Base-by-base conservation (phyloP, 192 early-diverging fungal genomes). In the Coemansia sp. region DNA sequence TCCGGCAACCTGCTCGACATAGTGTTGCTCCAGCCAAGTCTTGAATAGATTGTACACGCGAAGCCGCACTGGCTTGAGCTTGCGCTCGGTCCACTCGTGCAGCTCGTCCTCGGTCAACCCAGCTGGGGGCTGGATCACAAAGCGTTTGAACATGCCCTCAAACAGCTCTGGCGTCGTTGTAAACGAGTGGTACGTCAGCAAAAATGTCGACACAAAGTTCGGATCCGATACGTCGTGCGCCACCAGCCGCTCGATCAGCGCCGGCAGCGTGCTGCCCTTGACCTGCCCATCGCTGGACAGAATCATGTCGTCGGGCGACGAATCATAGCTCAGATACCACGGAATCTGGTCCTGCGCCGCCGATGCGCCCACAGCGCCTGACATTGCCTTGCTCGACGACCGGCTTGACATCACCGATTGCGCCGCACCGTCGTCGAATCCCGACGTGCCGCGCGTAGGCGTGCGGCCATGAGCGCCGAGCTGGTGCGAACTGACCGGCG, bases 121-220 rank as follows among this genome's bases (percentile, higher is more conserved):
- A 15, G 46, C 35, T 1, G 93, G 93, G 14, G 92, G 85, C 51
- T 78, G 48, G 26, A 97, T 84, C 39, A 78, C 66, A 73, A 89
- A 99, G 60, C 96, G 85, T 22, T 66, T 63, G 61, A 85, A 84
- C 41, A 99, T 73, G 15, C 84, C 60, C 5, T 82, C 75, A 30
- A 95, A 82, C 17, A 99, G 79, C 54, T 90, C 86, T 5, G 75
- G 78, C 0, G 92, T 86, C 1, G 86, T 84, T 3, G 87, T 86
- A 59, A 97, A 97, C 8, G 93, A 92, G 25, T 91, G 90, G 78
- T 95, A 99, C 2, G 96, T 97, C 29, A 99, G 75, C 50, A 99
- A 58, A 66, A 99, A 97, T 0, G 92, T 90, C 23, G 80, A 82
- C 28, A 84, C 86, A 73, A 91, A 97, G 65, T 84, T 86, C 41